Evolutionary conservation across 2,329 filamentous ascomycete genomes (phyloP), one percentile per base, ranked within the genome.

Genomic region (Geosmithia flava): DNA sequence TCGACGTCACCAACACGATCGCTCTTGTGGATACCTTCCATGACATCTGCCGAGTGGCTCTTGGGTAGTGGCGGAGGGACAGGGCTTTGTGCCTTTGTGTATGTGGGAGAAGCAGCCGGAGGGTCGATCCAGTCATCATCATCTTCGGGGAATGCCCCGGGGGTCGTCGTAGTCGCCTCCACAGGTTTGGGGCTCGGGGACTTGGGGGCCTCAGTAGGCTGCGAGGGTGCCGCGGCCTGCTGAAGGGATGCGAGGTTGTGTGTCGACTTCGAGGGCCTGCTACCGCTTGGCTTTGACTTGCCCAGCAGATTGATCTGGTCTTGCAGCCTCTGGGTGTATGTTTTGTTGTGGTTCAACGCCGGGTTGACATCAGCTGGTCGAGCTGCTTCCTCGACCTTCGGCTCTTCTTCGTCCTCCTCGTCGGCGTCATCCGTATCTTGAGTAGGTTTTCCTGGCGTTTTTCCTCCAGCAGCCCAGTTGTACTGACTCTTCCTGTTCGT

Each of bases 241-340:
- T 69, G 66, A 16, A 58, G 52, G 33, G 61, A 60, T 27, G 62
- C 53, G 15, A 65, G 52, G 50, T 62, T 68, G 3, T 68, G 62
- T 8, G 71, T 64, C 1, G 70, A 71, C 51, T 76, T 78, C 1
- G 74, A 71, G 16, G 67, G 62, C 39, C 72, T 67, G 17, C 68
- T 59, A 45, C 67, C 65, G 43, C 65, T 70, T 5, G 73, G 62
- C 50, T 79, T 76, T 0, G 72, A 71, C 54, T 83, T 77, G 16
- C 79, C 78, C 46, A 83, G 68, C 68, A 77, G 76, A 58, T 82
- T 95, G 56, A 98, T 97, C 56, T 90, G 88, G 57, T 97, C 91
- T 54, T 95, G 89, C 16, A 98, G 72, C 42, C 87, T 76, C 62
- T 97, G 90, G 0, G 93, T 95, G n/a, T 93, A 94, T 0, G 88